phyloP scores from a whole-genome alignment of 306 rosid genomes.

The Cyamopsis tetragonoloba region DNA sequence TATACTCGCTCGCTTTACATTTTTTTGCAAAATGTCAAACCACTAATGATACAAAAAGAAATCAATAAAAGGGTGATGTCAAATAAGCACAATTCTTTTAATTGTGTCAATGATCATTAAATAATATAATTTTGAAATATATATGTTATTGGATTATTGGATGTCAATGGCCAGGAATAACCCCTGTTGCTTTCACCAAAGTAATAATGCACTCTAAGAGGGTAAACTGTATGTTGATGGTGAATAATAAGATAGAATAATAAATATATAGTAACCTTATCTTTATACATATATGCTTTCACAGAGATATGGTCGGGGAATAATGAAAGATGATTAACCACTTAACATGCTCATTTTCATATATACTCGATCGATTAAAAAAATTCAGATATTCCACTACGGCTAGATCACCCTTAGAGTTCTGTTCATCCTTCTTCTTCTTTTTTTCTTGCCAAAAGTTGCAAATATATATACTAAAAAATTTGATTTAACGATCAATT shows the following conservation, averaged over 20 bases:
- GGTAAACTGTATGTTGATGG: conserved; percentile 17
- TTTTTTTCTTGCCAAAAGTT: background rate
- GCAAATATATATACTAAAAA: too few relatives aligned
- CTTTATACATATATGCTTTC: conserved; percentile 19
- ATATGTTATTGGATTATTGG: background rate
- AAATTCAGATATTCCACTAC: conserved; percentile 3
- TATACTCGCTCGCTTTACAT: too few relatives aligned
- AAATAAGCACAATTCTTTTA: too few relatives aligned
- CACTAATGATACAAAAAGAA: too few relatives aligned
- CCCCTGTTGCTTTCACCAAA: conserved; percentile 23
- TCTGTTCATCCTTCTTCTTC: conserved; percentile 22
- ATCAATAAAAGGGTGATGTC: too few relatives aligned
- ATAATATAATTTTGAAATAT: background rate
- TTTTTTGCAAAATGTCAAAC: too few relatives aligned
- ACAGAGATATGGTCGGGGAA: background rate
- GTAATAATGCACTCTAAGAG: conserved; percentile 13
- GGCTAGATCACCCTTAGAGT: background rate
- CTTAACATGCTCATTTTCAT: conserved; percentile 5
- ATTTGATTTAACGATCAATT: too few relatives aligned
- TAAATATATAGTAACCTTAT: conserved; percentile 16
- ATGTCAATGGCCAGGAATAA: conserved; percentile 17
- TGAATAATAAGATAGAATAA: conserved; percentile 29
- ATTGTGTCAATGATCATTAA: background rate
- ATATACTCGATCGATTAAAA: conserved; percentile 14
- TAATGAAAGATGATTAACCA: conserved; percentile 26